Conservation (phyloP, 768 basidiomycete genomes). For the Leucocoprinus birnbaumii region DNA sequence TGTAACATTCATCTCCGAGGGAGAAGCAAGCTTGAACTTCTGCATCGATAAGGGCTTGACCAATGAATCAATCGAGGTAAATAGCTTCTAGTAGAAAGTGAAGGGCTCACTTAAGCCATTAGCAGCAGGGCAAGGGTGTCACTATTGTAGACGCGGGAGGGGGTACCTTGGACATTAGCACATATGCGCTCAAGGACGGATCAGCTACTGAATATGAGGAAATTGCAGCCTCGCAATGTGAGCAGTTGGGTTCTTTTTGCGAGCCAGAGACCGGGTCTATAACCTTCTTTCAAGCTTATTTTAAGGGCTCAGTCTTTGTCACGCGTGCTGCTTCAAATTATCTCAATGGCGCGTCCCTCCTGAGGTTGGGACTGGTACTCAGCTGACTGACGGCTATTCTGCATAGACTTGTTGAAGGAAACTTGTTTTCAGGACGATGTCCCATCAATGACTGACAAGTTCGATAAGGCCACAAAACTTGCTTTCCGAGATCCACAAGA, state of each 20-base stretch:
- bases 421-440: conserved; percentile 17
- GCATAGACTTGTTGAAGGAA: conserved; percentile 12
- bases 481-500: conserved; percentile 17
- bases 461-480: conserved; percentile 21
- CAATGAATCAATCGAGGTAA: conserved; percentile 11
- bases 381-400: neutral
- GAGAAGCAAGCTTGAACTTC: conserved; percentile 53
- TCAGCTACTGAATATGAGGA: conserved; percentile 31
- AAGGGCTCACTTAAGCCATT: neutral
- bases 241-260: neutral
- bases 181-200: conserved; percentile 35
- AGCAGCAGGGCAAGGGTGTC: conserved; percentile 41
- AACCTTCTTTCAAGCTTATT: conserved; percentile 27
- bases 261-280: neutral
- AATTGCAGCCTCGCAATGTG: conserved; percentile 38
- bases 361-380: too few species aligned
- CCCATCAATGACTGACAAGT: conserved; percentile 16
- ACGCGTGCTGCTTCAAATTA: conserved; percentile 32
- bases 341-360: conserved; percentile 28
- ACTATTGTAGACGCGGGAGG: conserved; percentile 62
- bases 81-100: too few species aligned
- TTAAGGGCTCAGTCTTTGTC: conserved; percentile 46
- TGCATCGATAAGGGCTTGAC: conserved; percentile 25
- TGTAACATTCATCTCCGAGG: conserved; percentile 49
- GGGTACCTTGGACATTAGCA: conserved; percentile 58